phyloP scores from a whole-genome alignment of 2,329 filamentous ascomycete genomes.

The Aureobasidium melanogenum region DNA sequence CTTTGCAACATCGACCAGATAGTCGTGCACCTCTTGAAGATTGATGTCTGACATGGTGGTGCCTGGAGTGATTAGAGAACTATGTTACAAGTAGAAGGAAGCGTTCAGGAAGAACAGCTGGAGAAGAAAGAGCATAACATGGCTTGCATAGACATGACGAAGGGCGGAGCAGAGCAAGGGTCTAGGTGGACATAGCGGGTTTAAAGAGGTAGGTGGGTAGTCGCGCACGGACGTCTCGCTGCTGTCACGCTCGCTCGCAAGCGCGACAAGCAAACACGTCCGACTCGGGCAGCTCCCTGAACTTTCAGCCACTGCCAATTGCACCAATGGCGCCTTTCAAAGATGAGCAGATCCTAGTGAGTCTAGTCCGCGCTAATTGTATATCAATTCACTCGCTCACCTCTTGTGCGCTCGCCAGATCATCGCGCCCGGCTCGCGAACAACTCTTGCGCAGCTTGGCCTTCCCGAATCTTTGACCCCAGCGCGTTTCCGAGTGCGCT shows the following conservation, averaged over 20 bases:
- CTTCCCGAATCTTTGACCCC: conserved; percentile 86
- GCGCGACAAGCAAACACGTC: conserved; percentile 7
- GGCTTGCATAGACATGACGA: background rate
- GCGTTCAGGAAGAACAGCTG: background rate
- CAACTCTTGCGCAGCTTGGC: conserved; percentile 83
- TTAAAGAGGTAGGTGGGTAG: background rate
- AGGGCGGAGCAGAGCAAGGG: background rate
- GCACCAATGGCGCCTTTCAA: conserved; percentile 34
- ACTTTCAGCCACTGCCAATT: background rate
- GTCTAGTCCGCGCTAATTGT: background rate
- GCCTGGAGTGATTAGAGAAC: background rate
- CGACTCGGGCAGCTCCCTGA: background rate
- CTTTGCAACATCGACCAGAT: conserved; percentile 37
- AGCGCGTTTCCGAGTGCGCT: conserved; percentile 75
- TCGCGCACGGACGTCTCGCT: background rate
- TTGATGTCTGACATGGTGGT: conserved; percentile 21
- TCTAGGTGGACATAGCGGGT: background rate
- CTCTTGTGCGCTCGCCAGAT: conserved; percentile 32
- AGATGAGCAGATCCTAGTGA: conserved; percentile 37
- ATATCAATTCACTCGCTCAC: background rate
- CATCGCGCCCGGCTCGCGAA: conserved; percentile 77
- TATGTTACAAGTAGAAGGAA: background rate
- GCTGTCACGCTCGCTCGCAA: background rate
- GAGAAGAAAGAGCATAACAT: background rate
- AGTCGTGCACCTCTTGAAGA: conserved; percentile 41